Conservation (phyloP, 352 stramenopile genomes). For the Globisporangium nagaii region DNA sequence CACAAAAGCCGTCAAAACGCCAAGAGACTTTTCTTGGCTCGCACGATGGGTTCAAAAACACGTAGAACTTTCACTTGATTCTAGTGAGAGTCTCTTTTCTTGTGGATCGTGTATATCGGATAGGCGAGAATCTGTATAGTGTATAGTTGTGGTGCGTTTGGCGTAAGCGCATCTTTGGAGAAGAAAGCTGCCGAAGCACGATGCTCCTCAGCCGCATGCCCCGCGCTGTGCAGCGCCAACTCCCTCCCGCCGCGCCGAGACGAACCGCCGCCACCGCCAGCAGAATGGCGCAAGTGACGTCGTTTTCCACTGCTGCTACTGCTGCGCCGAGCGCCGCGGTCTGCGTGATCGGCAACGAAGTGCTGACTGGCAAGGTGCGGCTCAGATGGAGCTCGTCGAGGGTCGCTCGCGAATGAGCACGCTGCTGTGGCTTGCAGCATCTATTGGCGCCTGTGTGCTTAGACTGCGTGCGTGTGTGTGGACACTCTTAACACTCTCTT, state of each 20-base stretch:
- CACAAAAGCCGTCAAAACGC: not conserved
- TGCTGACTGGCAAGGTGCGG: conserved; percentile 75
- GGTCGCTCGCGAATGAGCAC: not conserved
- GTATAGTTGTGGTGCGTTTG: too few species aligned
- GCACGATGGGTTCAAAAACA: too few species aligned
- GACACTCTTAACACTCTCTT: too few species aligned
- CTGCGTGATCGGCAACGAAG: conserved; percentile 83
- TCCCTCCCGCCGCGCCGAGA: not conserved
- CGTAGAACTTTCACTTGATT: too few species aligned
- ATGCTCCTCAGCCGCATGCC: conserved; percentile 10
- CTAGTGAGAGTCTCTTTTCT: too few species aligned
- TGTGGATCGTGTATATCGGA: not conserved
- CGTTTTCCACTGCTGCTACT: not conserved
- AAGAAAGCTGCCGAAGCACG: conserved; percentile 7
- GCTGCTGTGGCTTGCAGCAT: not conserved
- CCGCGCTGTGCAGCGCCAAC: conserved; percentile 3
- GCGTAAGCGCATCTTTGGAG: not conserved
- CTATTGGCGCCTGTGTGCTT: not conserved
- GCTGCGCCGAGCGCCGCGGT: conserved; percentile 48
- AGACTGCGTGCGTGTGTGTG: not conserved
- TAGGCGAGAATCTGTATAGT: too few species aligned
- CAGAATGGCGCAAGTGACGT: not conserved
- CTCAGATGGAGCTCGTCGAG: not conserved
- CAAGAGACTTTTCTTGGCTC: not conserved
- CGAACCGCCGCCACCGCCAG: not conserved